Percentiles rank a stretch among this genome's conserved stretches.
Conservation (phyloP, 192 early-diverging fungal species). For the Mortierella claussenii region DNA sequence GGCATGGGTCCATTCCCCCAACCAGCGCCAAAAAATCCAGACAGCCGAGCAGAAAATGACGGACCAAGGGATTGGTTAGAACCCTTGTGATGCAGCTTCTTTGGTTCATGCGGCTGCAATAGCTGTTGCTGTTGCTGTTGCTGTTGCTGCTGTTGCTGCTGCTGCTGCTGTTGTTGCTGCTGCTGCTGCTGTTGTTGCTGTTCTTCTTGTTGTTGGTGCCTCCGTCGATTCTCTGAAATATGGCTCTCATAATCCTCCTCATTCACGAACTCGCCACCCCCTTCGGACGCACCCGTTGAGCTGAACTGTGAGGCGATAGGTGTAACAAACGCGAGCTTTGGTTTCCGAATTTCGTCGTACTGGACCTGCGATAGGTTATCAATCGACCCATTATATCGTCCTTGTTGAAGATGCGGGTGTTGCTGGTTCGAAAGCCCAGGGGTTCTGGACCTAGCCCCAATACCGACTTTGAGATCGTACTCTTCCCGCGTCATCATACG, state of each 20-base stretch:
- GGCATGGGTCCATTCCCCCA: slow-evolving; percentile 46
- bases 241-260: slow-evolving; percentile 7
- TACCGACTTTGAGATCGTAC: slow-evolving; percentile 37
- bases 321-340: slow-evolving; percentile 28
- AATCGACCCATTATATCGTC: not conserved
- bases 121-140: slow-evolving; percentile 7
- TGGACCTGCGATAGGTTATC: slow-evolving; percentile 3
- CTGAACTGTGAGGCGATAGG: slow-evolving; percentile 44
- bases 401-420: not conserved
- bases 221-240: not conserved
- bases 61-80: slow-evolving; percentile 23
- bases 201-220: slow-evolving; percentile 11
- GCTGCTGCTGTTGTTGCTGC: slow-evolving; percentile 14
- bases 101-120: not conserved
- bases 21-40: slow-evolving; percentile 31
- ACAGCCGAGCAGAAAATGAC: slow-evolving; percentile 23
- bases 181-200: slow-evolving; percentile 13
- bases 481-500: slow-evolving; percentile 27
- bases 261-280: not conserved
- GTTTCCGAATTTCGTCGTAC: slow-evolving; percentile 11
- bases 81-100: slow-evolving; percentile 8
- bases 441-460: too few relatives aligned
- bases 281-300: not conserved
- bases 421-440: not conserved
- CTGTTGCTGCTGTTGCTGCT: slow-evolving; percentile 15